Conservation (phyloP, 2,329 filamentous ascomycete genomes). For the Sclerotinia subarctica region DNA sequence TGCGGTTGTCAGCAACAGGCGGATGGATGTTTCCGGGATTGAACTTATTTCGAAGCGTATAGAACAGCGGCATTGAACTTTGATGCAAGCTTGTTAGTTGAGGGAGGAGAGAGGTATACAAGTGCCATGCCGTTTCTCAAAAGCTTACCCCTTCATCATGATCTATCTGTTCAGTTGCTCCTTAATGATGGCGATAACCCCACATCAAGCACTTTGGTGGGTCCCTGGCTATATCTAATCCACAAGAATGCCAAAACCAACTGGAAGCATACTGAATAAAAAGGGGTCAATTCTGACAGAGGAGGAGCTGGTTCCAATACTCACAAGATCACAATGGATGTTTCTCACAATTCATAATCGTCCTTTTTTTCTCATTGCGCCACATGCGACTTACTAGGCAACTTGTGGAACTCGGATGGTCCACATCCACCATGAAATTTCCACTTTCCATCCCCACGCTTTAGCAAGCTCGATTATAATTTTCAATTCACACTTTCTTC, state of each 20-base stretch:
- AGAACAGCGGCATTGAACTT: background rate
- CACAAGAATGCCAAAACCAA: background rate
- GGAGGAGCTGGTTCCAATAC: background rate
- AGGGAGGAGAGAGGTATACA: background rate
- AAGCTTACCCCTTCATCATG: background rate
- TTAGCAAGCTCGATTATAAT: background rate
- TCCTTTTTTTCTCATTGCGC: background rate
- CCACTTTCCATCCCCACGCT: background rate
- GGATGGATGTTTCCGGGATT: background rate
- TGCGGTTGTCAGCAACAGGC: background rate
- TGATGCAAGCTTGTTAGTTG: background rate
- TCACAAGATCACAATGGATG: background rate
- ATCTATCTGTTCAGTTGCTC: conserved; percentile 6
- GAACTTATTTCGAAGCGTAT: too few species aligned
- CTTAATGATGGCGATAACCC: conserved; percentile 10
- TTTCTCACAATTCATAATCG: background rate
- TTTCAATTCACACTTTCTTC: fast-evolving
- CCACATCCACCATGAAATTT: background rate
- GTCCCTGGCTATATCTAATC: background rate
- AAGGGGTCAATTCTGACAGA: background rate
- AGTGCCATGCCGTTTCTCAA: background rate
- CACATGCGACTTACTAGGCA: background rate
- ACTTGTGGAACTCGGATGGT: background rate
- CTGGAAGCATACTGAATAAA: background rate
- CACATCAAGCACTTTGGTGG: background rate